A percentile compares a stretch with the other conserved stretches of the same genome.
phyloP scores from a whole-genome alignment of 2,329 filamentous ascomycete genomes.

The Raffaelea arxii region DNA sequence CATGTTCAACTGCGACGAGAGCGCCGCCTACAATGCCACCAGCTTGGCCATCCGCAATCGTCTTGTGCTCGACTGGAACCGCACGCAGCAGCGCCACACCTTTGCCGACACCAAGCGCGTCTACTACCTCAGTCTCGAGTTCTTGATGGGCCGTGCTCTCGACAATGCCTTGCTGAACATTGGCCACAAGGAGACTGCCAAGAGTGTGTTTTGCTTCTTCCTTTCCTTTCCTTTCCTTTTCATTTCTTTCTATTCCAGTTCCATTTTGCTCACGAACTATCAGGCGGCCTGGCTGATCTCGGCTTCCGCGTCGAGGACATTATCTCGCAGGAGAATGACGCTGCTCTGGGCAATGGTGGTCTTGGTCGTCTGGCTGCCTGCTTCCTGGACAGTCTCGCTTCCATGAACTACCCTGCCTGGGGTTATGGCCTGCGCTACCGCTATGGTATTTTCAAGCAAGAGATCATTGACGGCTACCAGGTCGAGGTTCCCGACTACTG shows the following conservation, averaged over 20 bases:
- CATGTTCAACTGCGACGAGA: conserved; percentile 96
- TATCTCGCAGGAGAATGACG: conserved; percentile 89
- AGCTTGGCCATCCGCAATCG: conserved; percentile 88
- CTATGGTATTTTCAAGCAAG: conserved; percentile 99
- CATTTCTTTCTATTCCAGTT: not conserved
- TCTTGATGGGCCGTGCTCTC: conserved; percentile 89
- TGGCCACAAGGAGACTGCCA: conserved; percentile 74
- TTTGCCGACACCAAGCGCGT: conserved; percentile 84
- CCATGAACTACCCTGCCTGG: conserved; percentile 93
- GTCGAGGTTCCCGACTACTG: conserved; percentile 98
- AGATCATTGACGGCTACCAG: conserved; percentile 96
- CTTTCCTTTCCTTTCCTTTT: not conserved
- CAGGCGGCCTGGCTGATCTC: conserved; percentile 77
- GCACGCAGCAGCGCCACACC: conserved; percentile 93
- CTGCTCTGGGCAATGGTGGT: conserved; percentile 90
- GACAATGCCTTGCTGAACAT: conserved; percentile 99
- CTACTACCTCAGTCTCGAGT: conserved; percentile 96
- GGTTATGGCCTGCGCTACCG: conserved; percentile 92
- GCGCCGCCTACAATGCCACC: conserved; percentile 82
- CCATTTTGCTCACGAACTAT: not conserved
- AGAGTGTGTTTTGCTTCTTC: conserved; percentile 42
- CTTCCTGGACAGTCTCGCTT: conserved; percentile 92
- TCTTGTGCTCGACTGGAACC: conserved; percentile 93
- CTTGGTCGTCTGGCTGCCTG: conserved; percentile 90
- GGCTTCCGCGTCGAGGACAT: conserved; percentile 97